Evolutionary conservation across 306 rosid genomes (phyloP), one percentile per base, ranked within the genome.

Genomic region (Inga oerstediana): DNA sequence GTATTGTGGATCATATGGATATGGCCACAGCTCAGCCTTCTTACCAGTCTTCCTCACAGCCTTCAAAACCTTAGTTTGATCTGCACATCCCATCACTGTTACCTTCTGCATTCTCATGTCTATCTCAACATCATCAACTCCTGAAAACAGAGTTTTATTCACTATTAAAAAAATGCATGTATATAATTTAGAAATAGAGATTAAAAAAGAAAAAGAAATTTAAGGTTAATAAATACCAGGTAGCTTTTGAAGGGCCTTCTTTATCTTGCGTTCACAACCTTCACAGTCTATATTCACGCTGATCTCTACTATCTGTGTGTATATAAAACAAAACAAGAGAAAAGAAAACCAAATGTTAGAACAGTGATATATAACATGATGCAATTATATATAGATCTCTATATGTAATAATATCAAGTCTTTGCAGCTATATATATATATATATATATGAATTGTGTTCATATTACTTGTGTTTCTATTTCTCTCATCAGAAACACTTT

Each of bases 41-140:
- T 79, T 87, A 17, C 98, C 98, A 0, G 84, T 89, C 84, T 82
- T 91, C 82, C 91, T 89, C 4, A 88, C 91, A 10, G 89, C 44
- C 78, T 88, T 93, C 84, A 93, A 56, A 0, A 90, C 91, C 85
- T 91, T 90, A 79, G 81, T 80, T 62, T 85, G 88, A 11, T 88
- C 82, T 20, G 89, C 90, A 94, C 93, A 91, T 68, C 98, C 98
- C 89, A 87, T 91, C n/a, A 93, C 98, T 0, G 94, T 89, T 65
- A 93, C 94, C 86, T 91, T 93, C 58, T 93, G 98, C 89, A 87
- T 81, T 74, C 74, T 76, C 54, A 85, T 79, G 84, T 93, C 89
- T 79, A 90, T 88, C 13, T 90, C 91, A 20, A 93, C 89, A 58
- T 81, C 84, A 43, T 91, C 90, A 41, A 93, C 93, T 56, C 98